Percentiles rank a stretch among this genome's conserved stretches.
Evolutionary conservation across 306 rosid species (phyloP).

Genomic region (Medicago arabica): DNA sequence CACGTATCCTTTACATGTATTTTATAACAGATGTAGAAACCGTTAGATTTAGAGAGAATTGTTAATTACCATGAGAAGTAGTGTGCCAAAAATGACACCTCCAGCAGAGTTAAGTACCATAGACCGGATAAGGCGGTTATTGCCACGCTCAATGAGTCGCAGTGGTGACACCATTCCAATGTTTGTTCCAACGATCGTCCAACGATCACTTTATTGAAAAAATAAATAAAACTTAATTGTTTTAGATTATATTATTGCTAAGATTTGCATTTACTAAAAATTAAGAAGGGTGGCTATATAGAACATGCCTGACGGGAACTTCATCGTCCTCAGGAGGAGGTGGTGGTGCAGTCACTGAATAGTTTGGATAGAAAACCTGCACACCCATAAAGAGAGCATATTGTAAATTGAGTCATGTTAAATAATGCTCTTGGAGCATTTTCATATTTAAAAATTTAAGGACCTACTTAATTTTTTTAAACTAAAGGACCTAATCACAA

Average conservation of each 20-base stretch:
- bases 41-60: not conserved
- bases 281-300: not conserved
- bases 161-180: constrained; percentile 24
- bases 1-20: too few species aligned
- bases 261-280: not conserved
- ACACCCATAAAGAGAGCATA: not conserved
- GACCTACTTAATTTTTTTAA: too few species aligned
- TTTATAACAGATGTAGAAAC: not conserved
- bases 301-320: constrained; percentile 33
- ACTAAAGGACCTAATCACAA: too few species aligned
- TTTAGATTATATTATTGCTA: not conserved
- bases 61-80: constrained; percentile 34
- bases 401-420: too few species aligned
- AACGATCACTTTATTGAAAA: constrained; percentile 19
- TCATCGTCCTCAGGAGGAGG: not conserved
- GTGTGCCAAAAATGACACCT: constrained; percentile 12
- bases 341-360: not conserved
- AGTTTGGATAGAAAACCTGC: constrained; percentile 38
- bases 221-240: too few species aligned
- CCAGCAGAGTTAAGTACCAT: not conserved
- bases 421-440: too few species aligned
- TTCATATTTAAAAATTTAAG: too few species aligned
- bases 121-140: not conserved
- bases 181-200: not conserved
- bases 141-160: not conserved